Evolutionary conservation across 495 filamentous ascomycete species (phyloP).

Genomic region (Daldinia grandis): DNA sequence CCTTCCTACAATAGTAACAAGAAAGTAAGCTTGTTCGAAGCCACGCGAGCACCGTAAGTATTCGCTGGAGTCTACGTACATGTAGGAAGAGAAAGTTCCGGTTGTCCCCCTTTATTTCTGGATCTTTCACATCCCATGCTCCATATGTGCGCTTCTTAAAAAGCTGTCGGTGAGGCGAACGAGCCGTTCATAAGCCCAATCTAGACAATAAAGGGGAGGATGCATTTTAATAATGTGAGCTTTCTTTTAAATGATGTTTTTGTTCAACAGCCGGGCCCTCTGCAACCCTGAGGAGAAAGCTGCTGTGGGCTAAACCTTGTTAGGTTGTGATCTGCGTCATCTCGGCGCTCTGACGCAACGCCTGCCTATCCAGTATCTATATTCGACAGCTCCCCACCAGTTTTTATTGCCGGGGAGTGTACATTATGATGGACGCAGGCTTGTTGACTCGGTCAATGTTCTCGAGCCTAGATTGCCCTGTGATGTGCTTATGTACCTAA

Average conservation of each 20-base stretch:
- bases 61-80: slow-evolving; percentile 11
- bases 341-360: slow-evolving; percentile 38
- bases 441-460: slow-evolving; percentile 26
- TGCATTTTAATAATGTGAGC: slow-evolving; percentile 22
- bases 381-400: slow-evolving; percentile 11
- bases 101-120: background rate
- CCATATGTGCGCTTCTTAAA: background rate
- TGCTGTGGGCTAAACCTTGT: slow-evolving; percentile 20
- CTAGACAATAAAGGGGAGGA: slow-evolving; percentile 16
- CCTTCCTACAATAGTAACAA: slow-evolving; percentile 9
- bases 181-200: slow-evolving; percentile 14
- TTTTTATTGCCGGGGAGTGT: slow-evolving; percentile 24
- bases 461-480: slow-evolving; percentile 4
- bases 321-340: slow-evolving; percentile 31
- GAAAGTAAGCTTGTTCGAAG: slow-evolving; percentile 27
- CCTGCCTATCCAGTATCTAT: slow-evolving; percentile 35
- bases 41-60: slow-evolving; percentile 9
- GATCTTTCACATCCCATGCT: background rate
- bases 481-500: slow-evolving; percentile 5
- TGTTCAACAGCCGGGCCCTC: slow-evolving; percentile 36
- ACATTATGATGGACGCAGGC: slow-evolving; percentile 10
- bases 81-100: background rate
- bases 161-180: slow-evolving; percentile 7
- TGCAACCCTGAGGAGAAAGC: slow-evolving; percentile 36
- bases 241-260: slow-evolving; percentile 34